Evolutionary conservation across 164 flowering plant genomes (phyloP).

Genomic region (Berberis vulgaris): DNA sequence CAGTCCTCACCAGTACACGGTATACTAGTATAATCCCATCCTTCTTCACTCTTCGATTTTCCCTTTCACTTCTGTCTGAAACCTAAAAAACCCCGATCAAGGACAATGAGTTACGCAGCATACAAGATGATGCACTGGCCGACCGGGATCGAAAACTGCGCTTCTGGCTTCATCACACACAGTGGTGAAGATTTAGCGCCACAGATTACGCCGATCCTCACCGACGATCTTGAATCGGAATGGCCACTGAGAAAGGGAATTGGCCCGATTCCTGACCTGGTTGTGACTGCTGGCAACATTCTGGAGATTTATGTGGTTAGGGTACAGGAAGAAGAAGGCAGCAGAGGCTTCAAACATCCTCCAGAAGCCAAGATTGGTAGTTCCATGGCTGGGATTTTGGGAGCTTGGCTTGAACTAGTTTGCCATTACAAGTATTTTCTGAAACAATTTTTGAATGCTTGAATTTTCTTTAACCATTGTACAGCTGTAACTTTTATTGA

Average conservation of each 20-base stretch:
- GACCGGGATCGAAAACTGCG: constrained; percentile 87
- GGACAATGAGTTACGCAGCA: constrained; percentile 74
- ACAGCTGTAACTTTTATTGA: no score
- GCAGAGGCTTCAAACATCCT: constrained; percentile 17
- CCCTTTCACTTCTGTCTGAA: background rate
- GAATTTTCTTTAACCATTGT: no score
- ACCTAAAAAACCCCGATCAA: background rate
- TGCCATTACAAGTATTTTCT: constrained; percentile 67
- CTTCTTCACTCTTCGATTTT: no score
- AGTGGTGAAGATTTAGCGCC: constrained; percentile 45
- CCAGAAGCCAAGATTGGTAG: constrained; percentile 56
- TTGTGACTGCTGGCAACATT: constrained; percentile 72
- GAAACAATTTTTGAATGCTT: no score
- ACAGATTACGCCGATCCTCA: constrained; percentile 28
- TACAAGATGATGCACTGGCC: constrained; percentile 94
- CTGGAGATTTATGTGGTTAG: constrained; percentile 71
- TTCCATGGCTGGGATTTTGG: constrained; percentile 67
- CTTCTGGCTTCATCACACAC: constrained; percentile 81
- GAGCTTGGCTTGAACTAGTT: constrained; percentile 89
- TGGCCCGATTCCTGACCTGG: constrained; percentile 77
- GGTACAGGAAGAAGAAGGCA: constrained; percentile 44
- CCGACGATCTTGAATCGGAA: constrained; percentile 69
- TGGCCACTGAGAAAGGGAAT: constrained; percentile 37
- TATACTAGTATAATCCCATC: no score
- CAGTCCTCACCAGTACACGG: no score